A percentile compares a stretch with the other conserved stretches of the same genome.
Conservation (phyloP, 306 rosid species). For the Pterocarpus santalinus region DNA sequence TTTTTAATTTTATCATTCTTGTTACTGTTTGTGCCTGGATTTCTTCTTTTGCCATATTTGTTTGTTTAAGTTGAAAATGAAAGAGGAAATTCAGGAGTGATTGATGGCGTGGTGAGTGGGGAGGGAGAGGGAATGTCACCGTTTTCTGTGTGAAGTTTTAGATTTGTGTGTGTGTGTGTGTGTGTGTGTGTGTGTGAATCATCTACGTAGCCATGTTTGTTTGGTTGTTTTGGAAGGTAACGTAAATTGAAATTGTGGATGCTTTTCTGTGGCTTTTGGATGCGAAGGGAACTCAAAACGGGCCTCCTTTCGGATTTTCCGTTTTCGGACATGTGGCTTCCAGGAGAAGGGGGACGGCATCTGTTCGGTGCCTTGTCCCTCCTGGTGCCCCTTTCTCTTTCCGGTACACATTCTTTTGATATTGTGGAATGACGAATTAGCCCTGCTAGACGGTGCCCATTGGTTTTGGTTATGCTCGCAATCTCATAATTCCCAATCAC, state of each 20-base stretch:
- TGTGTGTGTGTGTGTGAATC: neutral
- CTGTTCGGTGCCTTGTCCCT: slow-evolving; percentile 29
- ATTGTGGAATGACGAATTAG: neutral
- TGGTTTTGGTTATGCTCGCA: neutral
- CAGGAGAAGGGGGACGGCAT: slow-evolving; percentile 27
- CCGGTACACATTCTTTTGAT: neutral
- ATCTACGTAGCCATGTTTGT: neutral
- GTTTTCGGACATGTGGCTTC: slow-evolving; percentile 50
- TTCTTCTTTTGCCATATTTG: neutral
- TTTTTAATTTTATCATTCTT: neutral
- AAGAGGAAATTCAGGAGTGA: neutral
- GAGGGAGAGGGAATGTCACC: neutral
- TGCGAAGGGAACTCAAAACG: slow-evolving; percentile 24
- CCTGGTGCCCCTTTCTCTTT: slow-evolving; percentile 33
- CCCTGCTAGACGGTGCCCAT: neutral
- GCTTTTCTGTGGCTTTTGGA: slow-evolving; percentile 19
- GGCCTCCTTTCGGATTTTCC: slow-evolving; percentile 16
- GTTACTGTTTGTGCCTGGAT: neutral
- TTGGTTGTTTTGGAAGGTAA: slow-evolving; percentile 36
- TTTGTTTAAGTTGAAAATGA: neutral
- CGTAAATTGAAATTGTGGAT: slow-evolving; percentile 36
- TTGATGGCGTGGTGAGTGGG: slow-evolving; percentile 6
- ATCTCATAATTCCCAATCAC: neutral
- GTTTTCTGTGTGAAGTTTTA: neutral
- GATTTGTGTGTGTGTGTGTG: neutral